phyloP scores from a whole-genome alignment of 495 filamentous ascomycete genomes.

The Penicillium dipodomyicola region DNA sequence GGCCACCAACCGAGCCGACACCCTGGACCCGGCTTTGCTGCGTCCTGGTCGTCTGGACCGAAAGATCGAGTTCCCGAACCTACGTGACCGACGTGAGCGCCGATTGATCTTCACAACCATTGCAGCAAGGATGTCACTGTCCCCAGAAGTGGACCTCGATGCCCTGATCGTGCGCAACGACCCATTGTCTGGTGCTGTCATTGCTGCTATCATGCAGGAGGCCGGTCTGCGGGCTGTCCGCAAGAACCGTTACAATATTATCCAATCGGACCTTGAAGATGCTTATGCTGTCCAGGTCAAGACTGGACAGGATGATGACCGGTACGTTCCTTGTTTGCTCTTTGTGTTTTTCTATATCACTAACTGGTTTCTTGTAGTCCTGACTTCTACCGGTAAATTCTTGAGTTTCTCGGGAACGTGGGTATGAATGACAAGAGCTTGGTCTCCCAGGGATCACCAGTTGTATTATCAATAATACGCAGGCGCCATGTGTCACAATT shows the following conservation, averaged over 20 bases:
- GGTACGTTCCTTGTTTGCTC: constrained; percentile 35
- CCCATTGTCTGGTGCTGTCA: constrained; percentile 89
- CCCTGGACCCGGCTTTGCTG: constrained; percentile 88
- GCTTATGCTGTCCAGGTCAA: constrained; percentile 95
- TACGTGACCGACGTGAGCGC: constrained; percentile 88
- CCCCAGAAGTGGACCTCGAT: constrained; percentile 94
- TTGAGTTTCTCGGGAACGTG: constrained; percentile 7
- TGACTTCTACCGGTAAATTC: constrained; percentile 56
- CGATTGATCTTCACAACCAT: constrained; percentile 96
- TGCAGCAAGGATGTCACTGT: constrained; percentile 91
- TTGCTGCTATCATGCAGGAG: constrained; percentile 99
- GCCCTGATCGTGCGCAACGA: constrained; percentile 95
- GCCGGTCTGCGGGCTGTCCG: constrained; percentile 91
- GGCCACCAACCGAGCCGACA: constrained; percentile 98
- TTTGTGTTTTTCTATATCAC: constrained; percentile 10
- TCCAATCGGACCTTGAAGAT: constrained; percentile 92
- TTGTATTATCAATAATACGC: constrained; percentile 44
- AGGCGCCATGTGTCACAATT: constrained; percentile 26
- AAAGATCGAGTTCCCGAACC: constrained; percentile 95
- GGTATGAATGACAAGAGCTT: constrained; percentile 27
- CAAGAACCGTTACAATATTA: constrained; percentile 99
- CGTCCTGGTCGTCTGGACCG: constrained; percentile 93
- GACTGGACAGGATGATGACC: constrained; percentile 68
- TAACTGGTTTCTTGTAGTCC: constrained; percentile 36
- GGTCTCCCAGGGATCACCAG: constrained; percentile 23